Percentiles rank a stretch among this genome's conserved stretches.
phyloP scores from a whole-genome alignment of 2,329 filamentous ascomycete species.

The Taxawa tesnikishii region DNA sequence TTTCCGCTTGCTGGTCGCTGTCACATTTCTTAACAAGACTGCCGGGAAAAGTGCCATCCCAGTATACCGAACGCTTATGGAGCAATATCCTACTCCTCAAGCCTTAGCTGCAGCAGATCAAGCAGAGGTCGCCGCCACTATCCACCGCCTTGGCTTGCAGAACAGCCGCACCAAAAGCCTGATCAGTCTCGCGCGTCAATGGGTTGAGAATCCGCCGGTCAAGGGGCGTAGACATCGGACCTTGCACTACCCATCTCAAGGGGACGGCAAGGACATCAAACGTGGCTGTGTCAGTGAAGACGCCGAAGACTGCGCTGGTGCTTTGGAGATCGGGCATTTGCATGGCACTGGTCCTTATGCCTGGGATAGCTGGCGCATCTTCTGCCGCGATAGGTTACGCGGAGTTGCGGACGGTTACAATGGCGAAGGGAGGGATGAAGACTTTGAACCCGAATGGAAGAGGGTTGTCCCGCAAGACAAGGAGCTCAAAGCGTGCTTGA shows the following conservation, averaged over 20 bases:
- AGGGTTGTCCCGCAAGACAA: slow-evolving; percentile 73
- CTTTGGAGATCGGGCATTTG: slow-evolving; percentile 78
- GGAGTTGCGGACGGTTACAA: slow-evolving; percentile 55
- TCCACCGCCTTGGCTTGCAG: slow-evolving; percentile 60
- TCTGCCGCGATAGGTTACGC: slow-evolving; percentile 69
- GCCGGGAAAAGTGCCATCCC: slow-evolving; percentile 63
- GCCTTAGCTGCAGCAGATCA: slow-evolving; percentile 47
- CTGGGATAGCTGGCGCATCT: slow-evolving; percentile 85
- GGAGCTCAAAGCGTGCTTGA: slow-evolving; percentile 72
- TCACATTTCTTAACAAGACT: slow-evolving; percentile 77
- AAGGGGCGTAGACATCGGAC: slow-evolving; percentile 45
- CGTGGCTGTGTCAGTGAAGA: slow-evolving; percentile 33
- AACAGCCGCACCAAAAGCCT: slow-evolving; percentile 55
- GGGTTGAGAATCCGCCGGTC: slow-evolving; percentile 51
- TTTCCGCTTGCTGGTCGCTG: slow-evolving; percentile 68
- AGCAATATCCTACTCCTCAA: slow-evolving; percentile 53
- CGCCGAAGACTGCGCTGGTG: slow-evolving; percentile 32
- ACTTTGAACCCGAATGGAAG: slow-evolving; percentile 82
- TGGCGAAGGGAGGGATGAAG: slow-evolving; percentile 35
- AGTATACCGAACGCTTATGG: slow-evolving; percentile 56
- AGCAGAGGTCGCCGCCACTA: slow-evolving; percentile 47
- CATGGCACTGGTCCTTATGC: slow-evolving; percentile 69
- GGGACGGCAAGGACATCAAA: slow-evolving; percentile 37
- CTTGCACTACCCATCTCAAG: slow-evolving; percentile 40
- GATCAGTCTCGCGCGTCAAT: slow-evolving; percentile 57